Evolutionary conservation across 352 stramenopile genomes (phyloP).

Genomic region (Pelagophyceae sp.): DNA sequence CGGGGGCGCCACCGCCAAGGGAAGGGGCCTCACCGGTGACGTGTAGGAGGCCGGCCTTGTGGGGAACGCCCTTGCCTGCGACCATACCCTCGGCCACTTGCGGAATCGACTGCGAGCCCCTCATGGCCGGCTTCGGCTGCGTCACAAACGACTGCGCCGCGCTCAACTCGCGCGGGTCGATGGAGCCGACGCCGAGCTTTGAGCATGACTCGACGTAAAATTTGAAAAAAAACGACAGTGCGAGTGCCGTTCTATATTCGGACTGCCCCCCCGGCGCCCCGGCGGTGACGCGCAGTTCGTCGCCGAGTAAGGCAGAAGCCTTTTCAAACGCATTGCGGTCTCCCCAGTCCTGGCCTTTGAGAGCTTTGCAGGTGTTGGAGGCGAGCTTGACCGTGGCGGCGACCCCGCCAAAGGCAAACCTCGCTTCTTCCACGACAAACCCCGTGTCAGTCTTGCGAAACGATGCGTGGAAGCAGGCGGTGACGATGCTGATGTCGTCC

Average conservation of each 20-base stretch:
- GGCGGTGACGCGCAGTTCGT: conserved; percentile 78
- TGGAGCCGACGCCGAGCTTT: conserved; percentile 44
- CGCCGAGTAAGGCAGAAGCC: conserved; percentile 57
- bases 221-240: conserved; percentile 86
- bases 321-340: conserved; percentile 62
- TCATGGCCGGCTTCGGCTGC: conserved; percentile 48
- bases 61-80: conserved; percentile 76
- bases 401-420: conserved; percentile 61
- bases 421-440: conserved; percentile 47
- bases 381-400: conserved; percentile 63
- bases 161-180: conserved; percentile 26
- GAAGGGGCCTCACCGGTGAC: too few species aligned
- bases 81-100: conserved; percentile 24
- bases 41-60: conserved; percentile 80
- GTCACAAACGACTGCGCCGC: conserved; percentile 42
- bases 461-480: conserved; percentile 72
- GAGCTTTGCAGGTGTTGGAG: conserved; percentile 42
- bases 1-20: too few species aligned
- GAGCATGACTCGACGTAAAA: conserved; percentile 71
- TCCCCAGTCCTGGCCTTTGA: conserved; percentile 72
- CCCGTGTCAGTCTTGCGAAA: conserved; percentile 42
- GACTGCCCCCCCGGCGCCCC: conserved; percentile 82
- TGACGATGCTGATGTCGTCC: conserved; percentile 96
- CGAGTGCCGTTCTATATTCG: conserved; percentile 83
- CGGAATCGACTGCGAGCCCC: conserved; percentile 48